These are phyloP conservation scores for Solanum acaule DNA, from an alignment of 257 asterid genomes.

Conservation along the genomic window DNA sequence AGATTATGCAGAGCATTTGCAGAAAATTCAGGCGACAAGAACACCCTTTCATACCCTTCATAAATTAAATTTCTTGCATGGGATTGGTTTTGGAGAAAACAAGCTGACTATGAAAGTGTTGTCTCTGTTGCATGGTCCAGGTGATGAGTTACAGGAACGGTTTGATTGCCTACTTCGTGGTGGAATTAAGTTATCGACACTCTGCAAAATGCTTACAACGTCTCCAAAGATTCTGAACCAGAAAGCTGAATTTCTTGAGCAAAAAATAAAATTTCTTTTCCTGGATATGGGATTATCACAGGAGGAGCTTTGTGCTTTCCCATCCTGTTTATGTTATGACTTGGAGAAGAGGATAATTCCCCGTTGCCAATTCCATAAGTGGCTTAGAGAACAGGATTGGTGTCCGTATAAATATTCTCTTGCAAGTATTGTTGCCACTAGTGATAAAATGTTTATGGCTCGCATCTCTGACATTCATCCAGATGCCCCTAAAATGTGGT, in stretches of 20 bases:
- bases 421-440: conserved; percentile 45
- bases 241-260: conserved; percentile 19
- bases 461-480: conserved; percentile 36
- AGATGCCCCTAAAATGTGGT: conserved; percentile 39
- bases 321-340: conserved; percentile 47
- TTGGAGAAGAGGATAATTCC: conserved; percentile 61
- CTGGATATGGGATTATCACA: conserved; percentile 36
- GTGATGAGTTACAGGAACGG: conserved; percentile 35
- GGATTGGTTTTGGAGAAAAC: conserved; percentile 59
- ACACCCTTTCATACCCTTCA: conserved; percentile 10
- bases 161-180: conserved; percentile 38
- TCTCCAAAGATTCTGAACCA: conserved; percentile 46
- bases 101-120: conserved; percentile 35
- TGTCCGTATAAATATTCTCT: conserved; percentile 28
- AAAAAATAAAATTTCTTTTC: conserved; percentile 40
- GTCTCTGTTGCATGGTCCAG: conserved; percentile 17
- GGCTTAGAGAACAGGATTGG: conserved; percentile 45
- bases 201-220: conserved; percentile 29
- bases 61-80: conserved; percentile 45
- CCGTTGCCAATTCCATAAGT: conserved; percentile 39
- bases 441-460: conserved; percentile 41
- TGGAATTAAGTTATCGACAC: conserved; percentile 44
- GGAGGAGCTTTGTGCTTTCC: conserved; percentile 43
- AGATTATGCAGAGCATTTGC: conserved; percentile 19
- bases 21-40: conserved; percentile 23